Evolutionary conservation across 306 rosid species (phyloP), one percentile per base, ranked within the genome.

Genomic region (Rubus idaeus): DNA sequence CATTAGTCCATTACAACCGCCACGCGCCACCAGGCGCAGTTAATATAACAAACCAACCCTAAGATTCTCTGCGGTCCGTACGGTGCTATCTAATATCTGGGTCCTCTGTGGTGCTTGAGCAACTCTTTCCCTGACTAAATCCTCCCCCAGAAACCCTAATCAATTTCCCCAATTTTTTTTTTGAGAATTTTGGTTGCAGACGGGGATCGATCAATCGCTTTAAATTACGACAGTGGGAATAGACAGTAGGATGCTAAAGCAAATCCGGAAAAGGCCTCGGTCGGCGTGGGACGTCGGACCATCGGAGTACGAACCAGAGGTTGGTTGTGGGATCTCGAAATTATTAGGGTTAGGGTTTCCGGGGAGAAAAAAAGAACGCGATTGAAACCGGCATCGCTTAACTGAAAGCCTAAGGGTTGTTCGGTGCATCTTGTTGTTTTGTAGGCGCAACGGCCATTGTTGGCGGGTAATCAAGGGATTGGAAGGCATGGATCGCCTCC

Each of bases 221-320:
- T 23, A 52, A 70, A 82, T 83, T 91, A 80, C 76, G 47, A 70
- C 86, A 39, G 63, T 83, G 74, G 86, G 79, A 84, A 10, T 81
- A 10, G 84, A 76, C 68, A 71, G 23, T 55, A 41, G 79, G 47
- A 87, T 86, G 97, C 74, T 85, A 40, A 72, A 75, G 46, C 90
- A 92, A 78, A 84, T 80, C 10, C 79, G 91, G 55, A 94, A 94
- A 84, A 87, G 98, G 47, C 93, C 96, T 78, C 91, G 98, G 62
- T 84, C 90, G 30, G 83, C 90, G 0, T 90, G 98, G 97, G 98
- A 93, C 83, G 86, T 78, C 8, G 87, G 91, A 23, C 96, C 93
- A 44, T 84, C 95, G 7, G 76, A 75, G 52, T 84, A 88, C 11
- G 78, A 72, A 75, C 83, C 85, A 44, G 89, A 85, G 96, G 98